Evolutionary conservation across 441 rosid species (phyloP).

Genomic region (Erodium trifolium): DNA sequence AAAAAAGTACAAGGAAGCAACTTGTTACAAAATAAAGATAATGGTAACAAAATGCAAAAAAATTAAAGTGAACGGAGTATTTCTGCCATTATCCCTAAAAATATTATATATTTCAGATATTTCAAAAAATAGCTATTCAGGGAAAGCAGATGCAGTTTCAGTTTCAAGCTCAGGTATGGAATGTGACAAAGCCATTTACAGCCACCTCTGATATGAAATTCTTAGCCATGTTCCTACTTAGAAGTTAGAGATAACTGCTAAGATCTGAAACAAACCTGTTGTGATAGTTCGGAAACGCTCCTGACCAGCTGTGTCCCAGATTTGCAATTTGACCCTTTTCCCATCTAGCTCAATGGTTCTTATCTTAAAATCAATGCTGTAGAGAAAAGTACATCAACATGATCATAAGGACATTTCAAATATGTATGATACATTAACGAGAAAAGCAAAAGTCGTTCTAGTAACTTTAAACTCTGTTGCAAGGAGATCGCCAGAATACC

Average conservation of each 20-base stretch:
- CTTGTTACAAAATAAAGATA: too few relatives aligned
- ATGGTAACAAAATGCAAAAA: too few relatives aligned
- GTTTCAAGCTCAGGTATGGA: constrained; percentile 30
- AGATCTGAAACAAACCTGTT: constrained; percentile 42
- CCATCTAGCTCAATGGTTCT: constrained; percentile 96
- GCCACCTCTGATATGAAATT: not conserved
- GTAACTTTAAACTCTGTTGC: not conserved
- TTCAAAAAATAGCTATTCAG: not conserved
- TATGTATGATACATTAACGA: not conserved
- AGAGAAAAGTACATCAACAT: not conserved
- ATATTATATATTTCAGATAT: not conserved
- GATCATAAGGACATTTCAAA: constrained; percentile 7
- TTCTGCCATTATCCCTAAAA: not conserved
- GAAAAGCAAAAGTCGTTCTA: not conserved
- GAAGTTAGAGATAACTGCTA: not conserved
- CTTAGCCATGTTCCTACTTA: not conserved
- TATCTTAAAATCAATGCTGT: constrained; percentile 91
- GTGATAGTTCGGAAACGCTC: constrained; percentile 97
- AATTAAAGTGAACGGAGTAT: too few relatives aligned
- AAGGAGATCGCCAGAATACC: not conserved
- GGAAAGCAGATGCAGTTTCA: not conserved
- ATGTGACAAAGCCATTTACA: not conserved
- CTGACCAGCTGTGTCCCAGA: constrained; percentile 99
- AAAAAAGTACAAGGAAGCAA: too few relatives aligned
- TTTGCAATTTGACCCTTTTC: constrained; percentile 88